Evolutionary conservation across 371 early-diverging fungal species (phyloP).

Genomic region (Mortierella sp.): DNA sequence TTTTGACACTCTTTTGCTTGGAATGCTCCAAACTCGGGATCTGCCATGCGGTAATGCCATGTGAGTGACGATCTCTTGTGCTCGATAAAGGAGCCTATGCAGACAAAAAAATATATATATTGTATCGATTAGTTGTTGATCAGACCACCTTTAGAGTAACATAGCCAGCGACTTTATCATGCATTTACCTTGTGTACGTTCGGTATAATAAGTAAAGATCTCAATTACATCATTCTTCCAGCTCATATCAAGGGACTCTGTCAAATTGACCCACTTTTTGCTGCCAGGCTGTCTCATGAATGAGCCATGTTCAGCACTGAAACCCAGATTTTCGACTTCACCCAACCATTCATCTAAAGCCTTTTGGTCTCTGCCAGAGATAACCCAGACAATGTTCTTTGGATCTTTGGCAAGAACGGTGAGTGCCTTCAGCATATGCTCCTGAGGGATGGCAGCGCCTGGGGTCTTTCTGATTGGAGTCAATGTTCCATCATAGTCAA

Average conservation of each 20-base stretch:
- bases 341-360: constrained; percentile 92
- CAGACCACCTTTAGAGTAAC: too few relatives aligned
- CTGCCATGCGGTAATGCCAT: constrained; percentile 94
- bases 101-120: neutral
- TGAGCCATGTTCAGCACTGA: constrained; percentile 79
- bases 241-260: constrained; percentile 83
- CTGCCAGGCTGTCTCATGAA: constrained; percentile 71
- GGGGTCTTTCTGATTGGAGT: constrained; percentile 80
- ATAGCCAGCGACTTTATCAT: constrained; percentile 77
- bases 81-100: constrained; percentile 79
- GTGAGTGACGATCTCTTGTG: constrained; percentile 87
- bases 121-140: too few relatives aligned
- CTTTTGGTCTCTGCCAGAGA: constrained; percentile 92
- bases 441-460: constrained; percentile 72
- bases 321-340: constrained; percentile 80
- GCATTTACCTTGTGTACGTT: constrained; percentile 82
- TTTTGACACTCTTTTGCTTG: constrained; percentile 95
- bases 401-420: constrained; percentile 79
- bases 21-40: constrained; percentile 76
- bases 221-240: constrained; percentile 91
- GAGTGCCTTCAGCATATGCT: constrained; percentile 77
- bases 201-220: constrained; percentile 91
- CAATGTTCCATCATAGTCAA: constrained; percentile 78
- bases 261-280: constrained; percentile 82
- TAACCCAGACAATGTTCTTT: constrained; percentile 88